Base-by-base conservation (phyloP, 2,329 filamentous ascomycete genomes). In the Diplodia seriata region DNA sequence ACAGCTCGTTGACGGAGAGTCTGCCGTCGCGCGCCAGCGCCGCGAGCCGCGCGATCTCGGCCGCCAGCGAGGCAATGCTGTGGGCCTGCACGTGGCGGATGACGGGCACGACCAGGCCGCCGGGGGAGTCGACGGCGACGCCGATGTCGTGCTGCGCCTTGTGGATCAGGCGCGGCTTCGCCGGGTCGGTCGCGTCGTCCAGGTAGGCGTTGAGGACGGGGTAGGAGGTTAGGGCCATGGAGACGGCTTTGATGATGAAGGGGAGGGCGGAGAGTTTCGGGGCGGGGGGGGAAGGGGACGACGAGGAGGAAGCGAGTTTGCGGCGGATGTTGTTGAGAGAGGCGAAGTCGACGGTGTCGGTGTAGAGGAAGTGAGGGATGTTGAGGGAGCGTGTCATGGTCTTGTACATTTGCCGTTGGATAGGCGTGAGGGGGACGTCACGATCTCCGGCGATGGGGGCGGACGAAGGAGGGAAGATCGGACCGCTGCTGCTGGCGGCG, bases 291-390 rank as follows among this genome's bases (percentile, higher is more conserved):
- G 76, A 75, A 36, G 76, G 74, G 54, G 77, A 76, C 69, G 75
- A 74, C 68, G 31, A 4, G 31, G 31, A 33, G 31, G 31, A 33
- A 9, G 31, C 31, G 31, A 97, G 86, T 57, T 88, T 90, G 70
- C 84, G 83, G 56, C 95, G 91, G 64, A 97, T 85, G 59, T 86
- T 81, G 68, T 89, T 88, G 4, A 99, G 86, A 49, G 86, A 84
- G 53, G 91, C 90, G 78, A 97, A 90, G 81, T 96, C 91, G 61
- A 97, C 84, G 76, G 94, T 92, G 79, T 97, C 93, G 49, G 93
- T 91, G 81, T 97, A 99, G 69, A 98, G 87, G 81, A 99, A 97
- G 80, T 98, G 95, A 0, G 95, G 95, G 73, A 97, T 98, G 62
- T 81, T 87, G 70, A 99, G 86, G 2, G 94, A 97, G 68, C 89